Conservation (phyloP, 257 asterid species). For the Solanum sitiens region DNA sequence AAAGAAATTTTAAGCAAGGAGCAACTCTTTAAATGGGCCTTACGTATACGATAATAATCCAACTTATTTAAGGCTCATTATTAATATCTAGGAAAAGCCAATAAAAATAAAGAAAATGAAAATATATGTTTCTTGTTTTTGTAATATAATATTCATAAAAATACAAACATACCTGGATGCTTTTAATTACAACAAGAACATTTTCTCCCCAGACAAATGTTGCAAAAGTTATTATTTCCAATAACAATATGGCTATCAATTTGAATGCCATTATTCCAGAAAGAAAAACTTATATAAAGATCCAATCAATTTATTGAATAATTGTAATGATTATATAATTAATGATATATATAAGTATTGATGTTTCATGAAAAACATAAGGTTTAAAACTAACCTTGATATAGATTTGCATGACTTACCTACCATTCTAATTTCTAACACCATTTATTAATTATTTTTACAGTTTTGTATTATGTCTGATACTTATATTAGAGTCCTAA, state of each 20-base stretch:
- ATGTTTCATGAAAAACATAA: neutral
- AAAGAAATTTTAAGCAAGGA: neutral
- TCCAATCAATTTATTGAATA: neutral
- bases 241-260: conserved; percentile 12
- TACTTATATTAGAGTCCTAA: neutral
- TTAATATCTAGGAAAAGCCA: no score
- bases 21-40: neutral
- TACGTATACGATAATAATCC: neutral
- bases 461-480: neutral
- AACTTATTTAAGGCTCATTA: no score
- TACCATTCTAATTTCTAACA: neutral
- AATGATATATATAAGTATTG: neutral
- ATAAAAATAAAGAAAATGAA: no score
- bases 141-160: neutral
- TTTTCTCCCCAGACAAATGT: neutral
- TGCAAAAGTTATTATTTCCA: conserved; percentile 9
- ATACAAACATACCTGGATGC: conserved; percentile 21
- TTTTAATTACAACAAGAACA: conserved; percentile 12
- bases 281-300: neutral
- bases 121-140: no score
- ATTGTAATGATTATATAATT: neutral
- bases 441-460: neutral
- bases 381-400: neutral
- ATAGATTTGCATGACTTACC: conserved; percentile 35
- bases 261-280: conserved; percentile 13